Evolutionary conservation across 768 basidiomycete species (phyloP), one percentile per base, ranked within the genome.

Genomic region (Pulveroboletus sp.): DNA sequence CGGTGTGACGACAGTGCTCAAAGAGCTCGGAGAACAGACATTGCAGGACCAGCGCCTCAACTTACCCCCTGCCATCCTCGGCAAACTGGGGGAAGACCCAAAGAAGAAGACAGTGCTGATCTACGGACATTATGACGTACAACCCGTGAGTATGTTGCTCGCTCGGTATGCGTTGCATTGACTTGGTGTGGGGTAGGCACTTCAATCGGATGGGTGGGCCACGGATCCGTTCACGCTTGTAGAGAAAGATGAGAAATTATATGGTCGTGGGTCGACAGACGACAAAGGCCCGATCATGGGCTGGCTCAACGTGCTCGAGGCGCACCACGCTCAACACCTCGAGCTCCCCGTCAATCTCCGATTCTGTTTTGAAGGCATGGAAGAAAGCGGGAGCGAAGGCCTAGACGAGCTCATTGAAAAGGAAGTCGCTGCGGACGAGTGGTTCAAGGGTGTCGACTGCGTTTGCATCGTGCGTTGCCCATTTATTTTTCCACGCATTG

Each of bases 341-440:
- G 78, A 81, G 40, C 77, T 95, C 17, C 94, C 94, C 3, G 90
- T 97, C 23, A 97, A 97, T 65, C 69, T 97, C 47, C 81, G 82
- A 55, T 84, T 90, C 74, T 91, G 89, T 75, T 94, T 98, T 59
- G 95, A 98, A 66, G 94, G 90, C 5, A 98, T 97, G 94, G 95
- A 98, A 67, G 95, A 98, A 73, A 86, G 79, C 52, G 94, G 94
- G 6, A 90, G 87, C 35, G 89, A 90, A 57, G 93, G 94, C 2
- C 77, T 97, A 12, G 94, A 97, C 59, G 88, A 90, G 29, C 80
- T 95, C 37, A 90, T 97, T 52, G 69, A 75, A 51, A 73, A 74
- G 40, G 94, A 97, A 73, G 80, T 82, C 11, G 72, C 78, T 35
- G 75, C 78, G 39, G 85, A 85, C 32, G 70, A 72, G 20, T 97